These are phyloP conservation scores for Calonectria crousiana DNA, from an alignment of 2,329 filamentous ascomycete species.

Conservation along the genomic window DNA sequence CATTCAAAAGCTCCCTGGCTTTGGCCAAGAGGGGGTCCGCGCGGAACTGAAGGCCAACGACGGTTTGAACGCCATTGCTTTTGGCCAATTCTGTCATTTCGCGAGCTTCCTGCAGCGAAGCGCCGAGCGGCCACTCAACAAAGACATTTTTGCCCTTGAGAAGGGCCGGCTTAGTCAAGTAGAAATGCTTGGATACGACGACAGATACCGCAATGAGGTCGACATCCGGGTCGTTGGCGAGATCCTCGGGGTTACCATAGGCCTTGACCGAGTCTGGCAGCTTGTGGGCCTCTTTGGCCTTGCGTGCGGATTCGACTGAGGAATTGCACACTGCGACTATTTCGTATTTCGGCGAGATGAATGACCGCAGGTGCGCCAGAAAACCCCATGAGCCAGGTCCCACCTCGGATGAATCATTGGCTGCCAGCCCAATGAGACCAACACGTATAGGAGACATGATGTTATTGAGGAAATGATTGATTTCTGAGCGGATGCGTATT, in stretches of 20 bases:
- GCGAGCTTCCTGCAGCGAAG: constrained; percentile 49
- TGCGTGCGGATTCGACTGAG: constrained; percentile 54
- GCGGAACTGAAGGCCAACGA: constrained; percentile 62
- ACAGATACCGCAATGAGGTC: constrained; percentile 65
- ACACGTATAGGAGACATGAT: constrained; percentile 32
- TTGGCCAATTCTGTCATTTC: constrained; percentile 53
- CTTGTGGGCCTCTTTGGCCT: constrained; percentile 55
- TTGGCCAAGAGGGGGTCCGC: constrained; percentile 51
- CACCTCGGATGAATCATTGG: background rate
- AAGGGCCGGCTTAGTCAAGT: constrained; percentile 56
- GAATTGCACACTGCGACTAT: constrained; percentile 66
- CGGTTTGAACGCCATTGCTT: constrained; percentile 49
- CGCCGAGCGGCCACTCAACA: constrained; percentile 25
- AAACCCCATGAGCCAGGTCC: constrained; percentile 56
- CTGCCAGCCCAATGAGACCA: constrained; percentile 37
- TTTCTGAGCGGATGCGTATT: background rate
- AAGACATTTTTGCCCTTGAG: constrained; percentile 47
- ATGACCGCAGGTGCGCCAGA: constrained; percentile 63
- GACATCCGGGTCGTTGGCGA: constrained; percentile 60
- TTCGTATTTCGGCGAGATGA: constrained; percentile 52
- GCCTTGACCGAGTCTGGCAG: constrained; percentile 54
- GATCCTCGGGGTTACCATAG: constrained; percentile 58
- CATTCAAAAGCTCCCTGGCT: constrained; percentile 30
- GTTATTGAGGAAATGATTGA: too few relatives aligned
- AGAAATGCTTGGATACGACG: constrained; percentile 61